Base-by-base conservation (phyloP, 2,329 filamentous ascomycete species). In the Exophiala sp. region DNA sequence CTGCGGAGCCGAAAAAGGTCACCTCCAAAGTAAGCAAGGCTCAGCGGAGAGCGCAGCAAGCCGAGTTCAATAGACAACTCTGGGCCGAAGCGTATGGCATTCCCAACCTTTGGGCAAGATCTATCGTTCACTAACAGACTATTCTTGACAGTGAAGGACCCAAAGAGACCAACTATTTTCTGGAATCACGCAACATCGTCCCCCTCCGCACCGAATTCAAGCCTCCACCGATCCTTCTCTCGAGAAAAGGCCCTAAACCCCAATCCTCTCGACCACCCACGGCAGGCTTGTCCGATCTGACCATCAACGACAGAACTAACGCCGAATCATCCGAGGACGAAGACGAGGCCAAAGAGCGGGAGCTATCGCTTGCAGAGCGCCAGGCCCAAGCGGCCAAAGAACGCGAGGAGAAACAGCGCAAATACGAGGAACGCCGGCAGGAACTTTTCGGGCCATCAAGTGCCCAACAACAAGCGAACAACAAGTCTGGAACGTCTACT, bases 381-480 rank as follows among this genome's bases (percentile, higher is more conserved):
- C 84, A 88, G 58, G 82, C 84, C 20, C 87, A 87, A 66, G 88
- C 91, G 49, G 84, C 90, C 68, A 80, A 82, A 45, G 89, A 95
- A 63, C 82, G 85, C 8, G 91, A 95, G 66, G 91, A 95, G 73
- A 96, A 94, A 75, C 88, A 95, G 74, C 85, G 85, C 52, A 87
- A 88, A 57, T 96, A 96, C 68, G 88, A 95, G 57, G 91, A 96
- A 73, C 89, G 86, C 5, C 81, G 92, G 29, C 89, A 92, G 64
- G 87, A 91, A 68, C 86, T 96, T 51, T 92, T 96, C 70, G 91
- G 91, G 16, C 83, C 82, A 18, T 65, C 62, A 32, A 60, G 67
- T 4, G 65, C 66, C 5, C 45, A 52, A n/a, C 18, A 39, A 16
- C 18, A 39, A 16, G 35, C 66, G 10, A 42, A 41, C 34, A 57